A percentile compares a stretch with the other conserved stretches of the same genome.
phyloP scores from a whole-genome alignment of 805 yeast species.

The Metschnikowia sp. region DNA sequence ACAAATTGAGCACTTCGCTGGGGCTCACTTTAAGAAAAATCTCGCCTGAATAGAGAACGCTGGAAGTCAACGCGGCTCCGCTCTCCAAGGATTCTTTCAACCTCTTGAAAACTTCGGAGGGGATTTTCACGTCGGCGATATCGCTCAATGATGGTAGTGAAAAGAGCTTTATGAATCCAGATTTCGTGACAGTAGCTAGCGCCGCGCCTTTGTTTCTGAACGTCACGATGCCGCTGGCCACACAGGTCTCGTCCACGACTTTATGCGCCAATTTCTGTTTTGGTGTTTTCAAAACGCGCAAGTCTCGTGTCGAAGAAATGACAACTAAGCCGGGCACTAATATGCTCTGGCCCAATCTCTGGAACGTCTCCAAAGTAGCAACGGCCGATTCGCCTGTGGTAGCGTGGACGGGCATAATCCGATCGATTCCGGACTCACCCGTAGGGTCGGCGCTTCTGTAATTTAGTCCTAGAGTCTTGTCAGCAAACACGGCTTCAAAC shows the following conservation, averaged over 20 bases:
- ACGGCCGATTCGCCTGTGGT: constrained; percentile 60
- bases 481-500: constrained; percentile 54
- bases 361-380: constrained; percentile 59
- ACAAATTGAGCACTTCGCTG: constrained; percentile 39
- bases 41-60: constrained; percentile 51
- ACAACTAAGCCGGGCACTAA: constrained; percentile 60
- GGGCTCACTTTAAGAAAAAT: constrained; percentile 52
- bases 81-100: constrained; percentile 22
- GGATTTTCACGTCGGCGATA: constrained; percentile 41
- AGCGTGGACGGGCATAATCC: constrained; percentile 56
- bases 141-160: constrained; percentile 66
- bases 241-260: constrained; percentile 49
- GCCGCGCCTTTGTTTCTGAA: constrained; percentile 44
- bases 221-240: constrained; percentile 49
- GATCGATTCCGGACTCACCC: constrained; percentile 50
- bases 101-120: constrained; percentile 26
- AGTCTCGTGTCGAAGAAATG: constrained; percentile 53
- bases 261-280: constrained; percentile 62
- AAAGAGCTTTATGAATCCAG: constrained; percentile 46
- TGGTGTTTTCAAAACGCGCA: constrained; percentile 60
- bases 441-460: constrained; percentile 38
- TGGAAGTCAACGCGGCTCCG: constrained; percentile 22
- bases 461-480: constrained; percentile 35
- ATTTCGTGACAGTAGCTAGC: constrained; percentile 42
- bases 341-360: constrained; percentile 58